Percentiles rank a stretch among this genome's conserved stretches.
Evolutionary conservation across 73 alveolate genomes (phyloP).

Genomic region (Paramecium sonneborni): DNA sequence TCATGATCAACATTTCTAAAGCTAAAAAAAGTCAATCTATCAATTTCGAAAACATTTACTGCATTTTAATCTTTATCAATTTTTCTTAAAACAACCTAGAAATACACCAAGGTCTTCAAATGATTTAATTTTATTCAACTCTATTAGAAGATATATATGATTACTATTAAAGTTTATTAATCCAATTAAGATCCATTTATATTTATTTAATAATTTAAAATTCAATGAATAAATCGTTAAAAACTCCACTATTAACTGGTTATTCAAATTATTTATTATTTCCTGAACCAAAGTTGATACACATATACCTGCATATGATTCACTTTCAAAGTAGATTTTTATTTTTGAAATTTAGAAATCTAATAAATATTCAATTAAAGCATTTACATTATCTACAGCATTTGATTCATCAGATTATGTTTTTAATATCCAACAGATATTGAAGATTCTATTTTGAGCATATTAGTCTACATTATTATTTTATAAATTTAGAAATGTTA

Average conservation of each 20-base stretch:
- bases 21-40: not conserved
- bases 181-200: constrained; percentile 11
- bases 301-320: constrained; percentile 92
- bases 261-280: constrained; percentile 52
- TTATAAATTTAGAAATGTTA: constrained; percentile 1
- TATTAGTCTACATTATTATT: constrained; percentile 68
- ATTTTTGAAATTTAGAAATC: constrained; percentile 75
- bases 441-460: constrained; percentile 86
- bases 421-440: constrained; percentile 80
- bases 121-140: not conserved
- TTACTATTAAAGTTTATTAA: not conserved
- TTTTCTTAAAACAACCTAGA: not conserved
- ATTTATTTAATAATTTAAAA: not conserved
- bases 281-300: constrained; percentile 81
- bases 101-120: constrained; percentile 53
- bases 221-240: not conserved
- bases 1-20: constrained; percentile 4
- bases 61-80: not conserved
- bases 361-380: constrained; percentile 75
- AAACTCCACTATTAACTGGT: not conserved
- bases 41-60: constrained; percentile 30
- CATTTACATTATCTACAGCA: constrained; percentile 76
- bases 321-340: constrained; percentile 87
- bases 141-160: not conserved
- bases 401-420: constrained; percentile 72